These are phyloP conservation scores for Cryptosporidium ryanae DNA, from an alignment of 169 alveolate species.

Conservation along the genomic window DNA sequence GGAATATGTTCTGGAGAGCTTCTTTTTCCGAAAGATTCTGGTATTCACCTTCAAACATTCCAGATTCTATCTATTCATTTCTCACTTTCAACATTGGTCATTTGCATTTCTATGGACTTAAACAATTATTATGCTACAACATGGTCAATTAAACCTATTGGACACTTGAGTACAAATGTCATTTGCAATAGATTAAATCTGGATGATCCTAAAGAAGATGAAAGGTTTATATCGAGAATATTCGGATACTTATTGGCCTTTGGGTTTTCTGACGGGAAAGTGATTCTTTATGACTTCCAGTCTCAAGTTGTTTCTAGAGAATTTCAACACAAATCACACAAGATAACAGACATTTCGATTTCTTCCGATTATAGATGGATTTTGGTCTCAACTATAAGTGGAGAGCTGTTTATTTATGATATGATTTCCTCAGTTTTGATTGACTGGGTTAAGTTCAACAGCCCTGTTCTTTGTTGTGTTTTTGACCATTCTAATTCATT, in stretches of 20 bases:
- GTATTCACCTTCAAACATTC: constrained; percentile 10
- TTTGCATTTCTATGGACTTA: constrained; percentile 43
- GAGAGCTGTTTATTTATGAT: constrained; percentile 63
- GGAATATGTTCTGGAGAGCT: constrained; percentile 80
- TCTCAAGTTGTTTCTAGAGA: constrained; percentile 64
- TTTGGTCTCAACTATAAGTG: constrained; percentile 16
- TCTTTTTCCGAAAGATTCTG: constrained; percentile 3
- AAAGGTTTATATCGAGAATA: constrained; percentile 22
- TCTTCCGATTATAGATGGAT: constrained; percentile 72
- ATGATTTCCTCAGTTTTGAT: constrained; percentile 46
- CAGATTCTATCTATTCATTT: constrained; percentile 36
- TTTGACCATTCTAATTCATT: constrained; percentile 74
- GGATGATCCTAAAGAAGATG: background rate
- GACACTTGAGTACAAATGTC: constrained; percentile 19
- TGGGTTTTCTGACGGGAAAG: constrained; percentile 52
- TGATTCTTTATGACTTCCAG: constrained; percentile 61
- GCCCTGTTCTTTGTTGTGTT: constrained; percentile 40
- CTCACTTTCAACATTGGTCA: constrained; percentile 25
- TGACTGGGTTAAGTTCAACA: constrained; percentile 73
- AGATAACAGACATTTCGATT: constrained; percentile 38
- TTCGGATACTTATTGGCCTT: constrained; percentile 48
- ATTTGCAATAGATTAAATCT: constrained; percentile 13
- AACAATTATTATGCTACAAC: constrained; percentile 41
- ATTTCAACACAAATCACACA: constrained; percentile 24
- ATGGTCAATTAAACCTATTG: constrained; percentile 54